phyloP scores from a whole-genome alignment of 2,329 filamentous ascomycete genomes.

The Alternaria arbusti region DNA sequence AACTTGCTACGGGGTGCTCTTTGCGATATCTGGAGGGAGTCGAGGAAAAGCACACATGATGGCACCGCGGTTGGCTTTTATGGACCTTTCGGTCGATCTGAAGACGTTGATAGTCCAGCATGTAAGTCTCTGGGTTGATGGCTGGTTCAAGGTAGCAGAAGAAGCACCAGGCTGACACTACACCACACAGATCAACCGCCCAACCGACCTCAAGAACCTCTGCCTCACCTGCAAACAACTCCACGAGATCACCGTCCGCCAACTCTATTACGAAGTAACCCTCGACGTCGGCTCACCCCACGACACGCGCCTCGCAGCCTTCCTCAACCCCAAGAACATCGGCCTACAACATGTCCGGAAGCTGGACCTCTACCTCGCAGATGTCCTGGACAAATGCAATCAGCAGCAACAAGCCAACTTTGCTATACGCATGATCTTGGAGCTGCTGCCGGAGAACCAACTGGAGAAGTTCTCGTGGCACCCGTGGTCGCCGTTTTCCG shows the following conservation, averaged over 20 bases:
- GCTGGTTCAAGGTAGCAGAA: neutral
- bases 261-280: constrained; percentile 55
- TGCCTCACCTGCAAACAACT: constrained; percentile 57
- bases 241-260: constrained; percentile 54
- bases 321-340: constrained; percentile 56
- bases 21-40: neutral
- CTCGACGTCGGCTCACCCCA: constrained; percentile 55
- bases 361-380: constrained; percentile 55
- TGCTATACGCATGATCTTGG: constrained; percentile 56
- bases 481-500: constrained; percentile 56
- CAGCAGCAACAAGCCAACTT: constrained; percentile 55
- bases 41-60: constrained; percentile 18
- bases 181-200: constrained; percentile 49
- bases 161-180: neutral
- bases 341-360: constrained; percentile 56
- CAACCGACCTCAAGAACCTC: constrained; percentile 56
- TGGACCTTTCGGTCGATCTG: constrained; percentile 46
- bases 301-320: constrained; percentile 53
- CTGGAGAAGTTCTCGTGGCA: constrained; percentile 60
- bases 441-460: constrained; percentile 56
- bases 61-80: constrained; percentile 37
- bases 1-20: neutral
- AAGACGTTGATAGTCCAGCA: constrained; percentile 50
- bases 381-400: constrained; percentile 53
- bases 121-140: constrained; percentile 30